phyloP scores from a whole-genome alignment of 805 yeast species.

The Zygosaccharomyces bailii region DNA sequence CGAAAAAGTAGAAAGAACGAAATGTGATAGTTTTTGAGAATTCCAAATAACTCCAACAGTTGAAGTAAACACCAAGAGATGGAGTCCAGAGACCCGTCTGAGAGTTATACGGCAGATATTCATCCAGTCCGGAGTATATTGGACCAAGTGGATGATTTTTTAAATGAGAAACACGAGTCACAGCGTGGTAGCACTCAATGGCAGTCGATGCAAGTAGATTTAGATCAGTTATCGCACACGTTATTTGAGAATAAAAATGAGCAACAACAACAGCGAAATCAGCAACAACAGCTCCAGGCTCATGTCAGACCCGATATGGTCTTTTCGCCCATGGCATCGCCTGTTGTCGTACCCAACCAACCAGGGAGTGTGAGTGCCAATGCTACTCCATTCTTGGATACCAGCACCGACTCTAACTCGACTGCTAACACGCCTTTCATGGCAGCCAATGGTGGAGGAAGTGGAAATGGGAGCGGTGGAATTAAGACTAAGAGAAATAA shows the following conservation, averaged over 20 bases:
- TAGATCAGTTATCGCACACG: slow-evolving; percentile 19
- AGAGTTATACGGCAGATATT: slow-evolving; percentile 1
- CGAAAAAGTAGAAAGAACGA: background rate
- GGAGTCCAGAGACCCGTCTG: slow-evolving; percentile 4
- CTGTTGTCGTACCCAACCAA: slow-evolving; percentile 51
- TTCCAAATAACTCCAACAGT: background rate
- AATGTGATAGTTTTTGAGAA: background rate
- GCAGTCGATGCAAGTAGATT: slow-evolving; percentile 19
- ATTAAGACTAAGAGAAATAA: slow-evolving; percentile 12
- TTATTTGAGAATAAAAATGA: slow-evolving; percentile 11
- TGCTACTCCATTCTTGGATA: slow-evolving; percentile 22
- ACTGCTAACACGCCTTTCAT: slow-evolving; percentile 36
- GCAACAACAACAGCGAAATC: slow-evolving; percentile 3
- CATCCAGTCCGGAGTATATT: slow-evolving; percentile 27
- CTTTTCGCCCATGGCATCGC: slow-evolving; percentile 75
- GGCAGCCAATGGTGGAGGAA: slow-evolving; percentile 4
- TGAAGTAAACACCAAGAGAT: background rate
- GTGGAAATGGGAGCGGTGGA: slow-evolving; percentile 34
- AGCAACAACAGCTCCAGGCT: background rate
- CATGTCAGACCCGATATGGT: slow-evolving; percentile 53
- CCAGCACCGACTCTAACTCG: slow-evolving; percentile 8
- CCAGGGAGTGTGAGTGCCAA: slow-evolving; percentile 13
- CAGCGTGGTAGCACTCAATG: slow-evolving; percentile 3
- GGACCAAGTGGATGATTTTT: slow-evolving; percentile 31
- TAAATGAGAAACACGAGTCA: slow-evolving; percentile 9